Conservation (phyloP, 345 rosid genomes). For the Cardamine occulta region DNA sequence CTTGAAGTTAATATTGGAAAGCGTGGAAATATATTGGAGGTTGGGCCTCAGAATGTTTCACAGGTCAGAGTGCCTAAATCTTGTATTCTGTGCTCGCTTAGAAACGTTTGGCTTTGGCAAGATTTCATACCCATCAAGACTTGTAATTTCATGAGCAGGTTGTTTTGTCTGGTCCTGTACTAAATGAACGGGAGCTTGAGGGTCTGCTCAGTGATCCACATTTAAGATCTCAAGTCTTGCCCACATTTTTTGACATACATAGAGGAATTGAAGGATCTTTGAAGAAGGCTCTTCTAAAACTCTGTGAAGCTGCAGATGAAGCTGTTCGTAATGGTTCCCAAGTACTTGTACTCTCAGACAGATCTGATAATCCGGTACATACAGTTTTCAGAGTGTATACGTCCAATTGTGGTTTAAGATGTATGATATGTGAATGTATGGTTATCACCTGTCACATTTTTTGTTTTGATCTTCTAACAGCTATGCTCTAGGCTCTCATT, state of each 20-base stretch:
- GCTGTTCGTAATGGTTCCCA: slow-evolving; percentile 96
- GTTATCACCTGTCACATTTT: slow-evolving; percentile 13
- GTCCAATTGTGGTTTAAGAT: slow-evolving; percentile 14
- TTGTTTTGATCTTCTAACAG: slow-evolving; percentile 7
- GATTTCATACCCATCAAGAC: slow-evolving; percentile 23
- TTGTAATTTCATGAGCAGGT: slow-evolving; percentile 57
- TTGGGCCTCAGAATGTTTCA: slow-evolving; percentile 92
- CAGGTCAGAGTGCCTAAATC: slow-evolving; percentile 59
- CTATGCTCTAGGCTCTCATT: slow-evolving; percentile 11
- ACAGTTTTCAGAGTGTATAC: slow-evolving; percentile 27
- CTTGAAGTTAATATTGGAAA: slow-evolving; percentile 94
- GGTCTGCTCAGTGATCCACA: slow-evolving; percentile 71
- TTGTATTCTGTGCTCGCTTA: slow-evolving; percentile 22
- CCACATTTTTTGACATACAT: slow-evolving; percentile 86
- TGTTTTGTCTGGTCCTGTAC: slow-evolving; percentile 79
- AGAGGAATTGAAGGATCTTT: slow-evolving; percentile 92
- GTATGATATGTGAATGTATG: slow-evolving; percentile 16
- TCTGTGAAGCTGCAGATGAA: slow-evolving; percentile 97
- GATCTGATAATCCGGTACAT: slow-evolving; percentile 78
- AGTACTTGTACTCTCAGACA: slow-evolving; percentile 92
- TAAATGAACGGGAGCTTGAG: slow-evolving; percentile 96
- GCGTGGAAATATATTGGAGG: slow-evolving; percentile 91
- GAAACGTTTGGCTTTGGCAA: slow-evolving; percentile 14
- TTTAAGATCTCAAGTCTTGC: slow-evolving; percentile 67
- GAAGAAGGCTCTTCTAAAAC: slow-evolving; percentile 67